phyloP scores from a whole-genome alignment of 495 filamentous ascomycete genomes.

The Rostrohypoxylon terebratum region DNA sequence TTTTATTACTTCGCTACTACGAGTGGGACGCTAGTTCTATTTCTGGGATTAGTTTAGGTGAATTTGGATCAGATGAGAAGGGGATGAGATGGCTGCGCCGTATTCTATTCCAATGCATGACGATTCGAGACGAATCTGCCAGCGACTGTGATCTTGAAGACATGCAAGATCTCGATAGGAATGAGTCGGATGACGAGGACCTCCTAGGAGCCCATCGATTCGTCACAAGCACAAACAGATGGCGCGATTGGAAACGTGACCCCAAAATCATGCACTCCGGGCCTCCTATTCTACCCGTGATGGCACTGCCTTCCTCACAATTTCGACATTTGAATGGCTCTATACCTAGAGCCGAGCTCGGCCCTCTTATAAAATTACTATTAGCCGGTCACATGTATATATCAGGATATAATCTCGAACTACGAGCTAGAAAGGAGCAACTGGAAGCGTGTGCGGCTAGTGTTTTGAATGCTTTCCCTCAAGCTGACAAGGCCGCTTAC shows the following conservation, averaged over 20 bases:
- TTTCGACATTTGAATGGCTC: slow-evolving; percentile 1
- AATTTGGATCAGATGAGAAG: background rate
- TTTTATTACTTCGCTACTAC: slow-evolving; percentile 4
- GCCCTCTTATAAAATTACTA: background rate
- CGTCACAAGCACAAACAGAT: background rate
- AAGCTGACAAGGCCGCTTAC: background rate
- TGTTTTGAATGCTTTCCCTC: background rate
- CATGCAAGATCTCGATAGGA: background rate
- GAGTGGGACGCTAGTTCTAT: background rate
- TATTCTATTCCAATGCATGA: slow-evolving; percentile 12
- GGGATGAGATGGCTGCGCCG: slow-evolving; percentile 1
- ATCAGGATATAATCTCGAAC: background rate
- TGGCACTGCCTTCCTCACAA: slow-evolving; percentile 12
- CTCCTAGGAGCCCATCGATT: background rate
- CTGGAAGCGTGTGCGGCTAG: background rate
- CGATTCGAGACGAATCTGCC: background rate
- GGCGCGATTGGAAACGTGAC: background rate
- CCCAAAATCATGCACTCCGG: background rate
- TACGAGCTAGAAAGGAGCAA: background rate
- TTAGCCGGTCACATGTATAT: background rate
- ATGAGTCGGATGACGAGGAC: slow-evolving; percentile 2
- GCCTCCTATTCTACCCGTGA: slow-evolving; percentile 1
- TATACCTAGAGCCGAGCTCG: slow-evolving; percentile 11
- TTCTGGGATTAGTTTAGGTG: background rate
- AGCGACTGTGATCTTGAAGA: background rate